Evolutionary conservation across 2,329 filamentous ascomycete genomes (phyloP), one percentile per base, ranked within the genome.

Genomic region (Aspergillus sp.): DNA sequence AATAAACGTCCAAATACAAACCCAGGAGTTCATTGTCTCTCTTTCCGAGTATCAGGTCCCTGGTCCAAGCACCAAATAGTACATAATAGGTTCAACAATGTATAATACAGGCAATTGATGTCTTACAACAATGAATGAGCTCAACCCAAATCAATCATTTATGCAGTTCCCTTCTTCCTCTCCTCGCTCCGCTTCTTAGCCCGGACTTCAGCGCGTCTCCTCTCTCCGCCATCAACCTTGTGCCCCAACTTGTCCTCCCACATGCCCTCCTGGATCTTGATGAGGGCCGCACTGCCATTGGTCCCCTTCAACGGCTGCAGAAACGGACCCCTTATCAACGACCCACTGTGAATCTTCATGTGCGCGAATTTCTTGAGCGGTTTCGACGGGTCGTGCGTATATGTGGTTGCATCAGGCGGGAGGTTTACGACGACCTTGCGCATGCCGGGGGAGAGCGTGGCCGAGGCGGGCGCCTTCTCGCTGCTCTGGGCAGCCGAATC

Each of bases 171-270:
- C 58, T 89, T 90, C 72, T 86, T 89, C 60, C 89, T 86, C 76
- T 92, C 89, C 33, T 85, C 85, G 47, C 88, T 85, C 59, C 87
- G 83, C 76, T 85, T 87, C 85, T 95, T 96, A 63, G 92, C 90
- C 64, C 89, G 82, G 48, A 96, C 86, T 76, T 95, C 87, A 14
- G 88, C 89, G 71, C 83, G 85, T 73, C 94, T 84, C 71, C 94
- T 86, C 80, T 99, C 94, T 79, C 94, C 94, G 67, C 94, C 94
- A 73, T 97, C 92, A 60, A 99, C 86, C 85, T 97, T 97, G 66
- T 85, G 84, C 24, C 94, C 93, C 64, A 86, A 82, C 69, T 82
- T 86, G 65, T 91, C 80, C 77, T 97, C 93, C 94, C 93, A 97
- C 78, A 97, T 87, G 9, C 93, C 91, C 71, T 96, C 92, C 51